These are phyloP conservation scores for Solanum sparsipilum DNA, from an alignment of 257 asterid genomes.

Conservation along the genomic window DNA sequence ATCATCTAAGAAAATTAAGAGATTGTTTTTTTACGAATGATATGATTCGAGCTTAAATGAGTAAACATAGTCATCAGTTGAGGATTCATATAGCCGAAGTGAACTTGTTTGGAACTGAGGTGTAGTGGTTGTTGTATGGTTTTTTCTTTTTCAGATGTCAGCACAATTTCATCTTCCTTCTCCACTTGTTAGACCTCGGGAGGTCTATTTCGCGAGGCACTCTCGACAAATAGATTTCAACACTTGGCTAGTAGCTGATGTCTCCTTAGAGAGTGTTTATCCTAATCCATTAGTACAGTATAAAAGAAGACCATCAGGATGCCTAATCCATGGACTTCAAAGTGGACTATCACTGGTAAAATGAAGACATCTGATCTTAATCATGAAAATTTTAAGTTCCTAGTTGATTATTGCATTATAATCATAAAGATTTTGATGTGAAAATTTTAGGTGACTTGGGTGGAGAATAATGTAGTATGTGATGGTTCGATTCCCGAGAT, in stretches of 20 bases:
- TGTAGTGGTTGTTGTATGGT: background rate
- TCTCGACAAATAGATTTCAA: conserved; percentile 21
- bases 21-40: conserved; percentile 17
- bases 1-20: background rate
- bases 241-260: conserved; percentile 49
- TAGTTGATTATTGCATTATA: background rate
- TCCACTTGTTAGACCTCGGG: conserved; percentile 32
- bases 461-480: conserved; percentile 35
- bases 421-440: background rate
- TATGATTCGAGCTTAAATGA: background rate
- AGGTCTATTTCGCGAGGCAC: conserved; percentile 32
- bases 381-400: background rate
- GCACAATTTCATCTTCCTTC: conserved; percentile 43
- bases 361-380: too few species aligned
- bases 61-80: background rate
- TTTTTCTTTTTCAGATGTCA: conserved; percentile 20
- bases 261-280: conserved; percentile 39
- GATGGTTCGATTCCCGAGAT: conserved; percentile 1
- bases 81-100: background rate
- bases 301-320: conserved; percentile 52
- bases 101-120: background rate
- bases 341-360: conserved; percentile 31
- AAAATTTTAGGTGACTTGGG: conserved; percentile 39
- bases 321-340: conserved; percentile 36
- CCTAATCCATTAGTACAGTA: conserved; percentile 17